These are phyloP conservation scores for Aphanomyces invadans DNA, from an alignment of 352 stramenopile genomes.

Conservation along the genomic window DNA sequence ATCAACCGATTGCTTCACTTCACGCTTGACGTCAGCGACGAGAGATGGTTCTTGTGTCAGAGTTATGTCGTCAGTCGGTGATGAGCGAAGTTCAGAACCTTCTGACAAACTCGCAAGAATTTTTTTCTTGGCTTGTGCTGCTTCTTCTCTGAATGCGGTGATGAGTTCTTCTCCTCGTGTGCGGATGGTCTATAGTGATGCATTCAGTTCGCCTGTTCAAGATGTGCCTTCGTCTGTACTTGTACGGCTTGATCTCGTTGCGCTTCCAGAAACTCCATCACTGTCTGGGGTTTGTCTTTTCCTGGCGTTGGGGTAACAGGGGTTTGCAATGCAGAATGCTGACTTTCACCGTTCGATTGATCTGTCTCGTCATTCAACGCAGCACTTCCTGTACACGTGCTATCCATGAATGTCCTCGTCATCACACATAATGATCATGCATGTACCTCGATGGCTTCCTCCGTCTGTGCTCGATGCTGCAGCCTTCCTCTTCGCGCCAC, in stretches of 20 bases:
- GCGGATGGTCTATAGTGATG: conserved; percentile 40
- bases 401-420: not conserved
- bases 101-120: conserved; percentile 28
- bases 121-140: conserved; percentile 45
- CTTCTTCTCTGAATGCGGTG: conserved; percentile 40
- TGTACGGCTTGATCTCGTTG: conserved; percentile 26
- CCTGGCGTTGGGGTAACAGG: conserved; percentile 26
- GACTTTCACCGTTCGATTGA: not conserved
- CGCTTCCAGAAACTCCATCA: conserved; percentile 26
- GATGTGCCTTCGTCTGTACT: conserved; percentile 16
- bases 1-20: too few species aligned
- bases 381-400: not conserved
- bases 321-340: conserved; percentile 31
- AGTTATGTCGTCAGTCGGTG: too few species aligned
- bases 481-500: conserved; percentile 49
- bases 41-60: not conserved
- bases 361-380: not conserved
- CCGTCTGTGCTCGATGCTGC: not conserved
- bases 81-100: not conserved
- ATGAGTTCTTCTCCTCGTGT: conserved; percentile 45
- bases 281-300: conserved; percentile 18
- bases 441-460: not conserved
- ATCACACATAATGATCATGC: too few species aligned
- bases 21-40: not conserved
- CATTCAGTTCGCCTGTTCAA: too few species aligned